A percentile compares a stretch with the other conserved stretches of the same genome.
These are phyloP conservation scores for Piloderma croceum DNA, from an alignment of 768 basidiomycete species.

Conservation along the genomic window DNA sequence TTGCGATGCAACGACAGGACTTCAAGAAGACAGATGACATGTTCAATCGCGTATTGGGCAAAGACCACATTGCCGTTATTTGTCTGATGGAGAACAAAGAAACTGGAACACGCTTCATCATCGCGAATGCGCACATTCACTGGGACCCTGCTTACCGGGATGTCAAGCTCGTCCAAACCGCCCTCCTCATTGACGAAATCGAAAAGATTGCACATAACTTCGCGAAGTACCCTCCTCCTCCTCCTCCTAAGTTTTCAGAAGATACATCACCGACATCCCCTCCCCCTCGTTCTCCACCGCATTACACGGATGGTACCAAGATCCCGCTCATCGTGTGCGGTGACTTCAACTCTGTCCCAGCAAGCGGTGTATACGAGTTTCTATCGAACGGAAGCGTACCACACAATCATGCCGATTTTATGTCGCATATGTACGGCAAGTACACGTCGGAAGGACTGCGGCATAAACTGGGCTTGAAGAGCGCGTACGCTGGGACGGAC, in stretches of 20 bases:
- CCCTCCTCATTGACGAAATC: constrained; percentile 85
- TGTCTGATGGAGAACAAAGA: constrained; percentile 81
- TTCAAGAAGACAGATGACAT: constrained; percentile 98
- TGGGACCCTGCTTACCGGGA: constrained; percentile 93
- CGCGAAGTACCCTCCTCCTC: constrained; percentile 70
- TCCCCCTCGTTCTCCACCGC: constrained; percentile 50
- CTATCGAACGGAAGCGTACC: constrained; percentile 65
- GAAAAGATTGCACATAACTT: constrained; percentile 86
- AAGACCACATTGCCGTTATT: constrained; percentile 89
- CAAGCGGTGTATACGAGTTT: constrained; percentile 90
- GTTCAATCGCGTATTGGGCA: constrained; percentile 96
- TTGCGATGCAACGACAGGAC: constrained; percentile 89
- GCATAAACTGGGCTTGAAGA: constrained; percentile 79
- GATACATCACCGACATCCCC: constrained; percentile 25
- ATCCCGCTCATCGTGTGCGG: constrained; percentile 90
- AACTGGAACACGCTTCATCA: constrained; percentile 82
- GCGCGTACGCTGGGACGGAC: constrained; percentile 62
- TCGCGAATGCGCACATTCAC: constrained; percentile 86
- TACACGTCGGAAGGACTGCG: constrained; percentile 87
- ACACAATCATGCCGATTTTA: constrained; percentile 83
- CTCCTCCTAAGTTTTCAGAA: constrained; percentile 33
- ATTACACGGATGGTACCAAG: constrained; percentile 78
- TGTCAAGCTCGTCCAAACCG: constrained; percentile 96
- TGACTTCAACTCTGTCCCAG: constrained; percentile 91
- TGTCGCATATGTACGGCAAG: constrained; percentile 83